Base-by-base conservation (phyloP, 805 yeast genomes). In the Candida lessepsii region DNA sequence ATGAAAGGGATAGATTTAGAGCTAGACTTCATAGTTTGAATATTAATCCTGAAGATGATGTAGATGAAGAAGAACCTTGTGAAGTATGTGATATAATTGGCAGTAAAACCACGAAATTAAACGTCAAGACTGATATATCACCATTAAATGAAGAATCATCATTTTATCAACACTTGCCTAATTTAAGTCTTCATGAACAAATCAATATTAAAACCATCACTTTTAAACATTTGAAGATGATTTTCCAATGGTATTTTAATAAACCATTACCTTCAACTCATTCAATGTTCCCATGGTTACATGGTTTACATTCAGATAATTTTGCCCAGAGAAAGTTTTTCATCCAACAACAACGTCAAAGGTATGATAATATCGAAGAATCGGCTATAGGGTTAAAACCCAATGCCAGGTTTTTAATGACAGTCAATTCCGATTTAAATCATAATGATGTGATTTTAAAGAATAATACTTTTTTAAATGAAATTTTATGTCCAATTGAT, bases 241-340 rank as follows among this genome's bases (percentile, higher is more conserved):
- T 67, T 0, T 66, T 68, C 42, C 38, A 44, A 14, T 65, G 69
- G 65, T 69, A 69, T 48, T 69, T 69, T 47, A 58, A 61, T 48
- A 50, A 51, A 14, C 60, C 63, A 1, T 54, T 69, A 3, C 96
- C 96, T 0, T 76, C 75, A 3, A 82, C 90, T 14, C 74, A 70
- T 17, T 54, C 54, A 9, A 77, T 90, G 73, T 90, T 89, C 52
- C 97, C 97, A 0, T 89, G 96, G 96, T 67, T 87, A 18, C 96
- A 90, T 57, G 93, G 95, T 1, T 67, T 85, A 31, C 79, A 82
- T 46, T 70, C 68, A 10, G 67, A 71, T 25, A 78, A 80, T 52
- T 64, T 71, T 29, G 76, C 81, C 17, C 84, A 79, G 52, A 61
- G 73, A 31, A 63, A 71, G 58, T 65, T 78, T 46, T 68, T 69